Conservation (phyloP, 164 flowering plant genomes). For the Berberis thunbergii region DNA sequence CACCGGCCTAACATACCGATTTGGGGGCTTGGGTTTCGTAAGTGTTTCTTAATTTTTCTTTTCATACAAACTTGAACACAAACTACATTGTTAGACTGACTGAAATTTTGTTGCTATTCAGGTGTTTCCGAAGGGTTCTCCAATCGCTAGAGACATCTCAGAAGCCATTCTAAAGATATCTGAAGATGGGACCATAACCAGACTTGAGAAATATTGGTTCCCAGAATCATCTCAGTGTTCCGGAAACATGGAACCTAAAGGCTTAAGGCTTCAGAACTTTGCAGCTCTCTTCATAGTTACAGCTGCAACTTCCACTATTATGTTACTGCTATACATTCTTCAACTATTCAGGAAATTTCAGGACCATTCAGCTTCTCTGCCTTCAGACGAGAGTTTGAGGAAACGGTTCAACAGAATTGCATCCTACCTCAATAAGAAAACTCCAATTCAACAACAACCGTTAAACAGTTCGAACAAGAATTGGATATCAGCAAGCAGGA, state of each 20-base stretch:
- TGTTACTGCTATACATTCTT: conserved; percentile 13
- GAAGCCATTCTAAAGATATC: conserved; percentile 17
- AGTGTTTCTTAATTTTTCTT: conserved; percentile 1
- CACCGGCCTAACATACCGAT: conserved; percentile 10
- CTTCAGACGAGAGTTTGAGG: background rate
- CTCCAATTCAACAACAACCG: background rate
- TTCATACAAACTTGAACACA: no score
- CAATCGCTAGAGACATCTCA: conserved; percentile 16
- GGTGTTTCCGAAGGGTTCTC: conserved; percentile 26
- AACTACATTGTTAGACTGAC: no score
- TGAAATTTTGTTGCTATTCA: background rate
- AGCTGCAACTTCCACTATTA: conserved; percentile 19
- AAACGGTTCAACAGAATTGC: background rate
- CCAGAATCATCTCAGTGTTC: background rate
- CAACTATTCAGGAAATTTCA: conserved; percentile 2
- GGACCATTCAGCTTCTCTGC: no score
- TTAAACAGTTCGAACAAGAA: background rate
- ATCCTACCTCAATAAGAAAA: background rate
- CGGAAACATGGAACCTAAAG: background rate
- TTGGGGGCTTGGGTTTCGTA: conserved; percentile 30
- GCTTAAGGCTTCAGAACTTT: conserved; percentile 12
- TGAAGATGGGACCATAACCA: conserved; percentile 15
- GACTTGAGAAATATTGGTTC: conserved; percentile 9
- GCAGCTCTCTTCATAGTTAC: conserved; percentile 15
- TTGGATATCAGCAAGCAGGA: background rate